Percentiles rank a stretch among this genome's conserved stretches.
Conservation (phyloP, 495 filamentous ascomycete genomes). For the Monascus purpureus region DNA sequence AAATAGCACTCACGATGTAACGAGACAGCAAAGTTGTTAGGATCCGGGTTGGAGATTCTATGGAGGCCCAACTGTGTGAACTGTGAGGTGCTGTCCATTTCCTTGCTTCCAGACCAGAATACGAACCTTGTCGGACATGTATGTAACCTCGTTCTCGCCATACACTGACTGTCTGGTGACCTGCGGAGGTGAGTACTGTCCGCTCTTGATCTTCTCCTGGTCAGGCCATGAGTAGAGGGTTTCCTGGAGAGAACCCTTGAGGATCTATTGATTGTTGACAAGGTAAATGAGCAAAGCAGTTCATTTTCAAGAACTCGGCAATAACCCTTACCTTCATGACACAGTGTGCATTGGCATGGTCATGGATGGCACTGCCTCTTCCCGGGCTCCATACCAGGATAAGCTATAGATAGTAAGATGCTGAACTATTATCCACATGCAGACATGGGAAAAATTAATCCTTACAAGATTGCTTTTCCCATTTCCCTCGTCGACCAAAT, state of each 20-base stretch:
- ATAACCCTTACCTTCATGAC: slow-evolving; percentile 39
- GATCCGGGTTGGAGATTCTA: slow-evolving; percentile 60
- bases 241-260: slow-evolving; percentile 65
- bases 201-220: slow-evolving; percentile 25
- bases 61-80: slow-evolving; percentile 58
- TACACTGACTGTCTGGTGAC: slow-evolving; percentile 33
- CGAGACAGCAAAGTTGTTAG: slow-evolving; percentile 62
- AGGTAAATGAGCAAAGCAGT: neutral
- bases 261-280: slow-evolving; percentile 34
- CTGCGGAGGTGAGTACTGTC: slow-evolving; percentile 33
- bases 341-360: slow-evolving; percentile 76
- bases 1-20: slow-evolving; percentile 55
- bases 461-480: slow-evolving; percentile 80
- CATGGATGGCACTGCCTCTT: slow-evolving; percentile 74
- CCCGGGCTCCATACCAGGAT: slow-evolving; percentile 89
- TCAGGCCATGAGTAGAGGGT: slow-evolving; percentile 67
- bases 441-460: neutral
- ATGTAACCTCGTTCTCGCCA: slow-evolving; percentile 53
- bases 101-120: too few species aligned
- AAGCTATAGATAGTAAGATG: slow-evolving; percentile 31
- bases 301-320: neutral
- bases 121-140: slow-evolving; percentile 60
- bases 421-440: neutral
- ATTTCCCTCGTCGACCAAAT: slow-evolving; percentile 81
- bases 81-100: slow-evolving; percentile 1